Evolutionary conservation across 2,329 filamentous ascomycete species (phyloP), one percentile per base, ranked within the genome.

Genomic region (Fusarium fujikuroi): DNA sequence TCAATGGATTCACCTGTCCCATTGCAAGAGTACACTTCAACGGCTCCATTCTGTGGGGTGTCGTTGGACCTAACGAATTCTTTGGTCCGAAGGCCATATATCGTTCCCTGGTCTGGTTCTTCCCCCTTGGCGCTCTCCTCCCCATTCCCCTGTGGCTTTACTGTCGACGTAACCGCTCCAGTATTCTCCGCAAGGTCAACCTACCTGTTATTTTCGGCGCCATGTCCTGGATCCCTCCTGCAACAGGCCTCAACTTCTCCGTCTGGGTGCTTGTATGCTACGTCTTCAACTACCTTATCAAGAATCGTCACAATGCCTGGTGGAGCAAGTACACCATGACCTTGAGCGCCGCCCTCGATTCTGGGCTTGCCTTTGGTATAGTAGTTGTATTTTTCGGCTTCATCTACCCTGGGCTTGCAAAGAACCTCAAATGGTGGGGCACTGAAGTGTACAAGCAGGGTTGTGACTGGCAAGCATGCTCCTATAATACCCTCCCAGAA

Each of bases 261-360:
- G 92, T 95, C 47, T 97, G 94, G 93, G 93, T 92, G 0, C 83
- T 96, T 12, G 93, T 97, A 19, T 96, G 93, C 83, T 97, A 92
- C 81, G 75, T 94, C 47, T 97, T 97, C 86, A 97, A 97, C 80
- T 91, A 92, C 79, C 81, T 92, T 68, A 88, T 97, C 77, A 90
- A 91, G 79, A 89, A 89, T 40, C 86, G 92, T 28, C 92, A 90
- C 32, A 86, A 86, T 36, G 91, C 89, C 3, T 97, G 94, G 94
- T 97, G 94, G 94, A 90, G 90, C 53, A 96, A 97, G 82, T 97
- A 97, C 81, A 95, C 93, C 44, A 96, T 97, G 93, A 95, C 93
- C 8, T 85, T 97, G 59, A 94, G 92, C 65, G 94, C 94, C 0
- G 94, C 93, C 4, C 86, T 97, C 62, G 94, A 97, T 79, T 95